phyloP scores from a whole-genome alignment of 441 rosid genomes.

The Mallotus japonicus region DNA sequence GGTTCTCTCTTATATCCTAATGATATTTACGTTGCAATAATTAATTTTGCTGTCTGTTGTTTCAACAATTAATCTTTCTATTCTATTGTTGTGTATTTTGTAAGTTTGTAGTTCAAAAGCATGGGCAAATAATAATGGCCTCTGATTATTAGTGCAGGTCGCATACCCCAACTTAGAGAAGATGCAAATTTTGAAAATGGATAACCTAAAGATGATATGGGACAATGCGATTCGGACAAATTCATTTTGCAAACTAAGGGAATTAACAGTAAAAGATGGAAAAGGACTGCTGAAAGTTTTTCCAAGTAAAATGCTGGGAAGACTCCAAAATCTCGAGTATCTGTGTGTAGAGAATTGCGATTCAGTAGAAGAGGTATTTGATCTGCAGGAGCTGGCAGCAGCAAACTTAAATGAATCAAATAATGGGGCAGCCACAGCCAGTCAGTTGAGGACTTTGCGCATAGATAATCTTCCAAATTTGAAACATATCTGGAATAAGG shows the following conservation, averaged over 20 bases:
- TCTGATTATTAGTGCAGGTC: conserved; percentile 9
- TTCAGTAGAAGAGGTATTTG: conserved; percentile 24
- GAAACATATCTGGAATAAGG: conserved; percentile 27
- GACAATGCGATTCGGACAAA: too few species aligned
- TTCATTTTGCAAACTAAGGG: too few species aligned
- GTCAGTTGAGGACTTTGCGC: not conserved
- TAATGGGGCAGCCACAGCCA: not conserved
- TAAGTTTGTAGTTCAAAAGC: too few species aligned
- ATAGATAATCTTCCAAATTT: conserved; percentile 15
- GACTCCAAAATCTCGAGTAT: not conserved
- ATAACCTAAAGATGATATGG: conserved; percentile 5
- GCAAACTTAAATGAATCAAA: too few species aligned
- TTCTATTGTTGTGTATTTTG: too few species aligned
- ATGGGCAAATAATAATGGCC: too few species aligned
- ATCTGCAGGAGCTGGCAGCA: not conserved
- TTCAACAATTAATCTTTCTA: too few species aligned
- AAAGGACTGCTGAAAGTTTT: conserved; percentile 15
- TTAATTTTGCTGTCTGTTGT: too few species aligned
- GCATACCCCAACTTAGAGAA: conserved; percentile 15
- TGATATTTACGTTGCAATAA: too few species aligned
- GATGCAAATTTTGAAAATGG: not conserved
- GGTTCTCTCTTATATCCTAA: too few species aligned
- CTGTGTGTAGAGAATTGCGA: conserved; percentile 11
- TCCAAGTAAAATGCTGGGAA: not conserved
- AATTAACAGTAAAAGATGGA: too few species aligned